Evolutionary conservation across 2,329 filamentous ascomycete species (phyloP).

Genomic region (Mycosphaerelloides madeirae): DNA sequence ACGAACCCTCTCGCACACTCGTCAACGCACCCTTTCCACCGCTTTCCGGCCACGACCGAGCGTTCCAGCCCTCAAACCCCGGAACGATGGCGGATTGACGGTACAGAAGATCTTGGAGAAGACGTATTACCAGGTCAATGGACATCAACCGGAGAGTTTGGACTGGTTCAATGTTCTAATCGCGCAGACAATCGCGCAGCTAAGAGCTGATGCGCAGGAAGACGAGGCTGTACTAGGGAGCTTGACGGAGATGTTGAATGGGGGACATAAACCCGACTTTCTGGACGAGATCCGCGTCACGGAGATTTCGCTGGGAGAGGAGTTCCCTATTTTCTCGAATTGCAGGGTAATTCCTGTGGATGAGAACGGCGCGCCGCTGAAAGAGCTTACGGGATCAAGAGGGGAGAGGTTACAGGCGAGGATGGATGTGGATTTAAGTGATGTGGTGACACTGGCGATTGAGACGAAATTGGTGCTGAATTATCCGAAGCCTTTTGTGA

Average conservation of each 20-base stretch:
- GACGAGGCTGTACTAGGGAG: conserved; percentile 85
- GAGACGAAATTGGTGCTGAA: conserved; percentile 94
- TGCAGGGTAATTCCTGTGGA: conserved; percentile 90
- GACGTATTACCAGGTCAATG: conserved; percentile 94
- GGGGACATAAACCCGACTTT: conserved; percentile 78
- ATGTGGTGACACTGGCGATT: conserved; percentile 89
- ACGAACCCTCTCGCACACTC: conserved; percentile 64
- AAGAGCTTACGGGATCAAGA: conserved; percentile 39
- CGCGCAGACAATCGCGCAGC: conserved; percentile 93
- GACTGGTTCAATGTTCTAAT: conserved; percentile 99
- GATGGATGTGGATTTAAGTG: conserved; percentile 95
- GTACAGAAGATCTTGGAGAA: conserved; percentile 94
- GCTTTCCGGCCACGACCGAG: conserved; percentile 31
- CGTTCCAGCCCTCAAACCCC: conserved; percentile 26
- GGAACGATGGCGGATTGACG: conserved; percentile 52
- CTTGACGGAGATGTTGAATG: conserved; percentile 79
- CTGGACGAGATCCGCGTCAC: conserved; percentile 91
- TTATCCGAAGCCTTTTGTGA: conserved; percentile 84
- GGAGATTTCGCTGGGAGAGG: conserved; percentile 88
- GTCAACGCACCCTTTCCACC: conserved; percentile 36
- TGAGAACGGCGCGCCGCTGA: conserved; percentile 62
- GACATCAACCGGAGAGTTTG: conserved; percentile 90
- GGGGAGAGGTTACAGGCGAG: conserved; percentile 80
- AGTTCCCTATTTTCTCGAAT: conserved; percentile 98
- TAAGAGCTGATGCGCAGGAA: conserved; percentile 84